phyloP scores from a whole-genome alignment of 2,329 filamentous ascomycete genomes.

The Xylaria sp. region DNA sequence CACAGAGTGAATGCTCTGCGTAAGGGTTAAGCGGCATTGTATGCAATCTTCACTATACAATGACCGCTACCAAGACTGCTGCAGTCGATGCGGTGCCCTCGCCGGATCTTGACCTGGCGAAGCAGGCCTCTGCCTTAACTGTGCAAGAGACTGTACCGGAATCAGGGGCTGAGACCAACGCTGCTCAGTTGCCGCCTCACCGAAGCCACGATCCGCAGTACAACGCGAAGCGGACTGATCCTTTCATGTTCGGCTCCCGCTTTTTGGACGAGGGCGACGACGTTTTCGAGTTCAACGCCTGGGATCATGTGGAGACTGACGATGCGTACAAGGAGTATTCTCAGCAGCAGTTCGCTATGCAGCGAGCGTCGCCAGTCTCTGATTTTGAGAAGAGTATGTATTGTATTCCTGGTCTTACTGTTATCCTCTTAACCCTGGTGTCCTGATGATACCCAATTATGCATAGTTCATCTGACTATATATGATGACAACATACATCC shows the following conservation, averaged over 20 bases:
- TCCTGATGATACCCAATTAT: slow-evolving; percentile 68
- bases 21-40: slow-evolving; percentile 15
- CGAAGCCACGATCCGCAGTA: slow-evolving; percentile 76
- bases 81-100: slow-evolving; percentile 35
- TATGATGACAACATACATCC: slow-evolving; percentile 70
- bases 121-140: slow-evolving; percentile 45
- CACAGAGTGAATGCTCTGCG: slow-evolving; percentile 21
- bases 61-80: slow-evolving; percentile 39
- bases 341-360: slow-evolving; percentile 83
- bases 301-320: slow-evolving; percentile 97
- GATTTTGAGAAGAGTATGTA: slow-evolving; percentile 88
- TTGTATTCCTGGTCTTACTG: slow-evolving; percentile 8
- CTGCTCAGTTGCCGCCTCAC: slow-evolving; percentile 62
- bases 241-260: slow-evolving; percentile 95
- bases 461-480: slow-evolving; percentile 78
- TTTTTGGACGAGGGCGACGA: slow-evolving; percentile 85
- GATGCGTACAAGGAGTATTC: slow-evolving; percentile 87
- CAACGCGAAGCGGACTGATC: slow-evolving; percentile 88
- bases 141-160: slow-evolving; percentile 41
- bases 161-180: slow-evolving; percentile 21
- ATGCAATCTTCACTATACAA: slow-evolving; percentile 34
- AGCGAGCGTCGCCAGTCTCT: slow-evolving; percentile 86
- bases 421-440: slow-evolving; percentile 43
- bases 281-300: slow-evolving; percentile 97
- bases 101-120: slow-evolving; percentile 45